Evolutionary conservation across 2,329 filamentous ascomycete genomes (phyloP).

Genomic region (Dactylellina haptotyla): DNA sequence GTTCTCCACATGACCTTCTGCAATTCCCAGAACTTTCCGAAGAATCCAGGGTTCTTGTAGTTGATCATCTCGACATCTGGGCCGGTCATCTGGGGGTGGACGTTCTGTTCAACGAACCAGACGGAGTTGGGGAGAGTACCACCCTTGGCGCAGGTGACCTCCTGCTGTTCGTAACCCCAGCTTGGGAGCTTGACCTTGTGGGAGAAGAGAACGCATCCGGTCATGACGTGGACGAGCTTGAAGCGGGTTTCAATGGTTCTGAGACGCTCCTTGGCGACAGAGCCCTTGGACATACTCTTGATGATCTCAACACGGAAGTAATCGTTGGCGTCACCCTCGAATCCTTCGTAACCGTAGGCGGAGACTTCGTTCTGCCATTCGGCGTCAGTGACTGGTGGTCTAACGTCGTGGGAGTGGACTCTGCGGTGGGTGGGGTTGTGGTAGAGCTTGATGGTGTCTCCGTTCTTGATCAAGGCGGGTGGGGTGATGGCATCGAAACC

Average conservation of each 20-base stretch:
- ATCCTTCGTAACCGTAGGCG: constrained; percentile 96
- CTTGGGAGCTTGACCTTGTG: constrained; percentile 99
- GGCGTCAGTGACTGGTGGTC: constrained; percentile 83
- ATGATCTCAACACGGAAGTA: constrained; percentile 94
- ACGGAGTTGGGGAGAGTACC: constrained; percentile 94
- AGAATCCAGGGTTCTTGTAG: constrained; percentile 92
- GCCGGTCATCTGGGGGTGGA: constrained; percentile 76
- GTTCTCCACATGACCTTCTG: constrained; percentile 99
- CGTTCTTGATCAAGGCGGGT: constrained; percentile 77
- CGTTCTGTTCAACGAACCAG: constrained; percentile 95
- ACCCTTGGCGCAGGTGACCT: constrained; percentile 94
- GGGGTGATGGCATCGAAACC: constrained; percentile 66
- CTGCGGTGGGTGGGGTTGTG: constrained; percentile 85
- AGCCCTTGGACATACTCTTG: constrained; percentile 83
- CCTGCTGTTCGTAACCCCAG: constrained; percentile 97
- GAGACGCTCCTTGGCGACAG: constrained; percentile 81
- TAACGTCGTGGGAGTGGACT: constrained; percentile 94
- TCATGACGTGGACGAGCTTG: constrained; percentile 94
- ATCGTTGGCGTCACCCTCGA: constrained; percentile 96
- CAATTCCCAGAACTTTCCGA: constrained; percentile 97
- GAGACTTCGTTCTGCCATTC: constrained; percentile 97
- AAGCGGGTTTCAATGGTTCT: constrained; percentile 98
- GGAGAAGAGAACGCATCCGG: constrained; percentile 92
- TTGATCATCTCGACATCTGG: constrained; percentile 89
- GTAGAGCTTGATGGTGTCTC: constrained; percentile 82